phyloP scores from a whole-genome alignment of 306 rosid species.

The Glycyrrhiza uralensis region DNA sequence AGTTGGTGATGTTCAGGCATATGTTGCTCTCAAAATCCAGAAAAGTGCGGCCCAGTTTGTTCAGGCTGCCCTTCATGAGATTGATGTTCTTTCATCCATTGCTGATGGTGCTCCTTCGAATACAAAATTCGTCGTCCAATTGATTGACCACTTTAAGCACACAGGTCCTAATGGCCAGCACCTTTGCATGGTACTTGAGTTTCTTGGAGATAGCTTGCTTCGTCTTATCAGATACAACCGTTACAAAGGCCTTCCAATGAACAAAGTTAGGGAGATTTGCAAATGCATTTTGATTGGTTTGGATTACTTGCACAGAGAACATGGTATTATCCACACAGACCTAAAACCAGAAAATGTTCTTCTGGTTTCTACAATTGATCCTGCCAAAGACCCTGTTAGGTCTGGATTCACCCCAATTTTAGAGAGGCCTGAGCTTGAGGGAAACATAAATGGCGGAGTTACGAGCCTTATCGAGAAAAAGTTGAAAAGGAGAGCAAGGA shows the following conservation, averaged over 20 bases:
- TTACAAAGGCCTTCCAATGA: slow-evolving; percentile 68
- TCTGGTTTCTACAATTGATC: slow-evolving; percentile 72
- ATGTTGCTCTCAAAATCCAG: slow-evolving; percentile 96
- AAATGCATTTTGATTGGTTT: slow-evolving; percentile 75
- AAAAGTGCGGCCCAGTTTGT: slow-evolving; percentile 94
- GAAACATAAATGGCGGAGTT: slow-evolving; percentile 55
- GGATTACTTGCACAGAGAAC: slow-evolving; percentile 91
- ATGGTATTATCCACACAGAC: slow-evolving; percentile 82
- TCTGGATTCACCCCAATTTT: slow-evolving; percentile 63
- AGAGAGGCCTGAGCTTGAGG: slow-evolving; percentile 92
- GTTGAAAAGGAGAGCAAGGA: slow-evolving; percentile 87
- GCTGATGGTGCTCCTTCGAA: slow-evolving; percentile 53
- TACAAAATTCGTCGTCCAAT: slow-evolving; percentile 64
- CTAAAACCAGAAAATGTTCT: slow-evolving; percentile 93
- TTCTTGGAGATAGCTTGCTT: slow-evolving; percentile 94
- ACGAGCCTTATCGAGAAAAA: slow-evolving; percentile 72
- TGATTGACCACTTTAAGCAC: slow-evolving; percentile 93
- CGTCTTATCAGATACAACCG: slow-evolving; percentile 66
- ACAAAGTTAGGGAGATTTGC: slow-evolving; percentile 81
- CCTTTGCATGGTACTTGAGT: slow-evolving; percentile 91
- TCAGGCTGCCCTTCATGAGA: slow-evolving; percentile 95
- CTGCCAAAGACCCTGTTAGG: slow-evolving; percentile 76
- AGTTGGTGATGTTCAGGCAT: slow-evolving; percentile 44
- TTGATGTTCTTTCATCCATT: slow-evolving; percentile 69
- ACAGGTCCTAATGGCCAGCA: slow-evolving; percentile 96